Evolutionary conservation across 495 filamentous ascomycete species (phyloP).

Genomic region (Sphaerosporella brunnea): DNA sequence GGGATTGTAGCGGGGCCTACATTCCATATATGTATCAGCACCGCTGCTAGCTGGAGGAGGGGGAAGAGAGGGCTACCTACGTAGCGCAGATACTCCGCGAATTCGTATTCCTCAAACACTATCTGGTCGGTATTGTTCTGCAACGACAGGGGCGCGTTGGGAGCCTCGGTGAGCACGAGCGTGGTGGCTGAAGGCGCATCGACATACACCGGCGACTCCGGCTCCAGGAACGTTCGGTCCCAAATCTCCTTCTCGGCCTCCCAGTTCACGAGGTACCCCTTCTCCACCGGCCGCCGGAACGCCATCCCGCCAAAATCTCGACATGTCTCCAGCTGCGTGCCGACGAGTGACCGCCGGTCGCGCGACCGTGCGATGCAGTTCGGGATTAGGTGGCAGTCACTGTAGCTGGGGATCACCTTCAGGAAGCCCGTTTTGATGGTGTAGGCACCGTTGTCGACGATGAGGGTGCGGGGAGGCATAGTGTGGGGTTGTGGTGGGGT

Average conservation of each 20-base stretch:
- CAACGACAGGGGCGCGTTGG: conserved; percentile 64
- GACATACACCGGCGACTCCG: conserved; percentile 39
- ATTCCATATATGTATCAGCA: too few relatives aligned
- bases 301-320: conserved; percentile 76
- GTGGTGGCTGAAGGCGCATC: conserved; percentile 68
- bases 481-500: too few relatives aligned
- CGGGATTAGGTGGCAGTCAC: conserved; percentile 53
- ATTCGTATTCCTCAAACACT: conserved; percentile 96
- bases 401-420: conserved; percentile 26
- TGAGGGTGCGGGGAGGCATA: conserved; percentile 43
- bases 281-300: conserved; percentile 83
- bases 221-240: conserved; percentile 75
- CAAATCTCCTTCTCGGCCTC: conserved; percentile 91
- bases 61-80: conserved; percentile 35
- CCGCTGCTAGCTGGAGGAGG: too few relatives aligned
- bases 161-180: conserved; percentile 70
- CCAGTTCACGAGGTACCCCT: conserved; percentile 86
- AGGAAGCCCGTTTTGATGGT: conserved; percentile 87
- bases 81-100: conserved; percentile 62
- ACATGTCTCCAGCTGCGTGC: conserved; percentile 60
- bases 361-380: conserved; percentile 79
- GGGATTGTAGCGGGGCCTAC: conserved; percentile 58
- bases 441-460: conserved; percentile 88
- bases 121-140: conserved; percentile 90
- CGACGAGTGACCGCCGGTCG: conserved; percentile 59